A percentile compares a stretch with the other conserved stretches of the same genome.
Conservation (phyloP, 495 filamentous ascomycete genomes). For the Penicillium flavigenum region DNA sequence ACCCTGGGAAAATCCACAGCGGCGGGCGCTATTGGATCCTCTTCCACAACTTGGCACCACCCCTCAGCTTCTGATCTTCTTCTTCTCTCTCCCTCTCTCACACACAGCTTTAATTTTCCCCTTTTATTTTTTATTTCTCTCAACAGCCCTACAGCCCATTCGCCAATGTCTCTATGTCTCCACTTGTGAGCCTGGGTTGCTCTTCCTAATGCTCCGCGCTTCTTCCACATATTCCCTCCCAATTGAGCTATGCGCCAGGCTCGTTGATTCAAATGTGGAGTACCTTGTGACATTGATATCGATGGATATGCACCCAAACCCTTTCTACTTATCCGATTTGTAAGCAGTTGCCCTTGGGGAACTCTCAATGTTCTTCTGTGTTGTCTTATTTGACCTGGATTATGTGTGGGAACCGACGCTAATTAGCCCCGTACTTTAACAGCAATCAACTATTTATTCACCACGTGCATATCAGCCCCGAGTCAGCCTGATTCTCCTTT, state of each 20-base stretch:
- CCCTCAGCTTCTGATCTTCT: conserved; percentile 22
- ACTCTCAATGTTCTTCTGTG: neutral
- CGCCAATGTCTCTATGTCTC: conserved; percentile 19
- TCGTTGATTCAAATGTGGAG: neutral
- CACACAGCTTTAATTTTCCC: neutral
- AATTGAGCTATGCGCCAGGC: conserved; percentile 13
- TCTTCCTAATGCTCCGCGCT: conserved; percentile 13
- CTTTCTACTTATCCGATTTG: neutral
- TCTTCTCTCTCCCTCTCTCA: conserved; percentile 6
- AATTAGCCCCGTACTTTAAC: neutral
- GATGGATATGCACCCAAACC: neutral
- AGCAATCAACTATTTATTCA: neutral
- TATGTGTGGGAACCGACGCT: conserved; percentile 1
- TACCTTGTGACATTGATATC: neutral
- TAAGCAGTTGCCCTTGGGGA: conserved; percentile 3
- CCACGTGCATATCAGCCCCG: neutral
- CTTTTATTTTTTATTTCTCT: neutral
- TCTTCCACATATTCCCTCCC: neutral
- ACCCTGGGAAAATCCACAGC: conserved; percentile 17
- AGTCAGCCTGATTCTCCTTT: neutral
- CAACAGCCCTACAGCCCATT: neutral
- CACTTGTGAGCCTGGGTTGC: conserved; percentile 10
- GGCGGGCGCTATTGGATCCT: conserved; percentile 23
- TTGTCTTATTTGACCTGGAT: neutral
- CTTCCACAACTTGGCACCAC: conserved; percentile 21